A percentile compares a stretch with the other conserved stretches of the same genome.
phyloP scores from a whole-genome alignment of 257 asterid species.

The Lithospermum erythrorhizon region DNA sequence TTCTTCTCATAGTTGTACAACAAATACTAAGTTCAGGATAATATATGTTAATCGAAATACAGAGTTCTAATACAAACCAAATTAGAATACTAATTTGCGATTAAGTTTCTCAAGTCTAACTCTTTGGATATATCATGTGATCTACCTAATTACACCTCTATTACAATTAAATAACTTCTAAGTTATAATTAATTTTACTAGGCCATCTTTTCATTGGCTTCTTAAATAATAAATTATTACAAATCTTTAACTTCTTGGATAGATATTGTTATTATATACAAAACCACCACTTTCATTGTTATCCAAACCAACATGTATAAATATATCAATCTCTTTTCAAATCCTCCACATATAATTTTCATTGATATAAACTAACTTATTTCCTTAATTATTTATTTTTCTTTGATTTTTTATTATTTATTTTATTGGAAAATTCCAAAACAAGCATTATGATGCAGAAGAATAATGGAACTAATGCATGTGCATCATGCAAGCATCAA shows the following conservation, averaged over 20 bases:
- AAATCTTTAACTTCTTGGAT: background rate
- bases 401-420: background rate
- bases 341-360: background rate
- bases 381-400: background rate
- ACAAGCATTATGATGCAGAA: constrained; percentile 8
- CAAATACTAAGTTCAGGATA: too few relatives aligned
- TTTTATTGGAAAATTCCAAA: background rate
- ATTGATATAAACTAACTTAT: background rate
- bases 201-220: constrained; percentile 10
- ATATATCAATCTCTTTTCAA: background rate
- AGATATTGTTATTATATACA: background rate
- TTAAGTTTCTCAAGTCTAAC: too few relatives aligned
- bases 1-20: too few relatives aligned
- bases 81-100: too few relatives aligned
- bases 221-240: background rate
- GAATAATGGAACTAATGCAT: constrained; percentile 31
- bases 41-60: too few relatives aligned
- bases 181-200: background rate
- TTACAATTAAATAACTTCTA: background rate
- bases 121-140: background rate
- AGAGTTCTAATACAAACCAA: too few relatives aligned
- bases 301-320: background rate
- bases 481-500: constrained; percentile 98
- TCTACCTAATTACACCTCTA: too few relatives aligned
- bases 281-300: constrained; percentile 32